Conservation (phyloP, 2,329 filamentous ascomycete species). For the Claviceps humidiphila region DNA sequence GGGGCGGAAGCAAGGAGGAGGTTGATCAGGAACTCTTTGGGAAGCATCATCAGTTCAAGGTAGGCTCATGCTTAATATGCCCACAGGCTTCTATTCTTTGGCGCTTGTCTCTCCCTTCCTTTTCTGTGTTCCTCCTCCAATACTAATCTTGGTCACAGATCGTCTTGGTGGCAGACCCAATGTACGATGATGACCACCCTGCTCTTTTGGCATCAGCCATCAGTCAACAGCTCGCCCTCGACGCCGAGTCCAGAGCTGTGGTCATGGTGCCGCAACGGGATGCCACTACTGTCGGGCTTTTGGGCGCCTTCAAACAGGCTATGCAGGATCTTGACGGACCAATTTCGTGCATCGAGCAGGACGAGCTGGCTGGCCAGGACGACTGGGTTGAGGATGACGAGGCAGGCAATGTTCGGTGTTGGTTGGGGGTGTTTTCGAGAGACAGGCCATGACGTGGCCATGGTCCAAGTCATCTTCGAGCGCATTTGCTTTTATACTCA, state of each 20-base stretch:
- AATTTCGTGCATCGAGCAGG: constrained; percentile 43
- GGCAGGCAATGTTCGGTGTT: constrained; percentile 43
- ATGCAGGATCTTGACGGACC: constrained; percentile 40
- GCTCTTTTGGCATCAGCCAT: constrained; percentile 59
- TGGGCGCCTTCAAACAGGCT: constrained; percentile 45
- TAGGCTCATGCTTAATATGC: constrained; percentile 10
- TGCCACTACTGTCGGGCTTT: constrained; percentile 47
- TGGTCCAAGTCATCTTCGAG: not conserved
- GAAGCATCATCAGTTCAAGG: constrained; percentile 37
- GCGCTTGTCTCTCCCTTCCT: not conserved
- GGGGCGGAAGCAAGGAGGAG: constrained; percentile 43
- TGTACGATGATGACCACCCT: constrained; percentile 81
- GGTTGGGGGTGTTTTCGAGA: constrained; percentile 48
- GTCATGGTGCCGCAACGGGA: constrained; percentile 74
- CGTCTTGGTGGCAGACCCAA: constrained; percentile 70
- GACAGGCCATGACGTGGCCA: constrained; percentile 11
- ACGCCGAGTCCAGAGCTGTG: constrained; percentile 49
- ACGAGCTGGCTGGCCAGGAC: constrained; percentile 52
- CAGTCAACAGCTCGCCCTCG: constrained; percentile 47
- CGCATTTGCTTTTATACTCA: not conserved
- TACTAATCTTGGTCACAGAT: constrained; percentile 31
- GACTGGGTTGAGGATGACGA: constrained; percentile 54
- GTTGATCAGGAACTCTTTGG: constrained; percentile 32
- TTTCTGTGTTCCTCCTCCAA: not conserved
- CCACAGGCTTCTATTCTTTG: too few species aligned